phyloP scores from a whole-genome alignment of 2,329 filamentous ascomycete genomes.

The Colletotrichum simmondsii region DNA sequence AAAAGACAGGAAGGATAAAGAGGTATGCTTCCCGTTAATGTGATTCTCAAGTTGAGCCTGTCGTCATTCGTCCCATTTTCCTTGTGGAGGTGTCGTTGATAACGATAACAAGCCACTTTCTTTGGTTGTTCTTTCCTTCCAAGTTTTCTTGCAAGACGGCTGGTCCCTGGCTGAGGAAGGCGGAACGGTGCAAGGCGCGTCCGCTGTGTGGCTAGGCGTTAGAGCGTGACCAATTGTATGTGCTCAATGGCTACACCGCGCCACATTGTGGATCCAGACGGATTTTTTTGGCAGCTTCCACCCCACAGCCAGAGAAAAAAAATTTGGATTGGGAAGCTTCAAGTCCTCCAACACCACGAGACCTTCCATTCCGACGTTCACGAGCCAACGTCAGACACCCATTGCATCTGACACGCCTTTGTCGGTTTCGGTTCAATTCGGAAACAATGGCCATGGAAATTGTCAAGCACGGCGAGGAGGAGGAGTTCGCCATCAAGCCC shows the following conservation, averaged over 20 bases:
- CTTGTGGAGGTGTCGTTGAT: neutral
- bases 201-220: conserved; percentile 26
- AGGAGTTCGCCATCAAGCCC: conserved; percentile 92
- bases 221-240: conserved; percentile 5
- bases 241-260: conserved; percentile 18
- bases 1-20: too few relatives aligned
- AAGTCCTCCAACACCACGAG: conserved; percentile 36
- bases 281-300: conserved; percentile 29
- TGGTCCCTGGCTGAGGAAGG: conserved; percentile 3
- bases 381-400: conserved; percentile 30
- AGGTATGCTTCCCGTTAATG: neutral
- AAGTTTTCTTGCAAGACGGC: neutral
- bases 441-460: conserved; percentile 60
- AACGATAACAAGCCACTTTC: neutral
- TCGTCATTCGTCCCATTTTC: neutral
- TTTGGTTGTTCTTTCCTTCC: neutral
- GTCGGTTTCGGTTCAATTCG: conserved; percentile 18
- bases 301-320: conserved; percentile 38
- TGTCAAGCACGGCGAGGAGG: conserved; percentile 61
- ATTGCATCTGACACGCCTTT: conserved; percentile 12
- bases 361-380: conserved; percentile 30
- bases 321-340: conserved; percentile 37
- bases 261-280: conserved; percentile 22
- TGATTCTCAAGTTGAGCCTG: neutral
- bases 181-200: conserved; percentile 29